Conservation (phyloP, 345 rosid species). For the Pseudoturritis turrita region DNA sequence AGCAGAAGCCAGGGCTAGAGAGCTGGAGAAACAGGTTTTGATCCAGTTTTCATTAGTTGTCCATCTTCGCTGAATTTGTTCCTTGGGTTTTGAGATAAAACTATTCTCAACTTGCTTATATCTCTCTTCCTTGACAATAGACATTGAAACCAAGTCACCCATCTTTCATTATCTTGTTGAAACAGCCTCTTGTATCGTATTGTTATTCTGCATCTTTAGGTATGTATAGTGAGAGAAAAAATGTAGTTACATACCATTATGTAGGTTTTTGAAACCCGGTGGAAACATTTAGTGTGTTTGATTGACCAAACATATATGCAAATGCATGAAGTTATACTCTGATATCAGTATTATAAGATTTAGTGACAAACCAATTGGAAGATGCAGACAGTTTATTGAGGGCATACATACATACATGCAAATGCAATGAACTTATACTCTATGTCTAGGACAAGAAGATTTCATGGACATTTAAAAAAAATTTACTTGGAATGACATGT, state of each 20-base stretch:
- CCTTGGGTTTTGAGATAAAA: background rate
- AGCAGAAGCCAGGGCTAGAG: conserved; percentile 91
- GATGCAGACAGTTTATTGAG: background rate
- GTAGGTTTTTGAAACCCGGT: background rate
- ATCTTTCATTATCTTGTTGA: background rate
- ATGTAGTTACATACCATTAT: background rate
- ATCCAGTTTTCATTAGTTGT: background rate
- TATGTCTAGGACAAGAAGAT: background rate
- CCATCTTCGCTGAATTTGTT: background rate
- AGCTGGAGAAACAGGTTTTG: conserved; percentile 94
- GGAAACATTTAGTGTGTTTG: background rate
- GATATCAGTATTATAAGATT: background rate
- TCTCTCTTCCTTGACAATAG: background rate
- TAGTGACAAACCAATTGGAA: background rate
- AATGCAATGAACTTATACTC: background rate
- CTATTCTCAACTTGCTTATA: background rate
- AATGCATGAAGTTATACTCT: background rate
- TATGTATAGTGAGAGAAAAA: background rate
- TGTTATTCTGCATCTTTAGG: background rate
- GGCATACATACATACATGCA: background rate
- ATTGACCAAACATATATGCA: conserved; percentile 4
- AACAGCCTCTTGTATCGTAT: background rate
- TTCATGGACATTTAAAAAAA: background rate
- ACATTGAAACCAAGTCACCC: background rate
- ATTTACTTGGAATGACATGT: background rate